Conservation (phyloP, 352 stramenopile species). For the Globisporangium spiculum region DNA sequence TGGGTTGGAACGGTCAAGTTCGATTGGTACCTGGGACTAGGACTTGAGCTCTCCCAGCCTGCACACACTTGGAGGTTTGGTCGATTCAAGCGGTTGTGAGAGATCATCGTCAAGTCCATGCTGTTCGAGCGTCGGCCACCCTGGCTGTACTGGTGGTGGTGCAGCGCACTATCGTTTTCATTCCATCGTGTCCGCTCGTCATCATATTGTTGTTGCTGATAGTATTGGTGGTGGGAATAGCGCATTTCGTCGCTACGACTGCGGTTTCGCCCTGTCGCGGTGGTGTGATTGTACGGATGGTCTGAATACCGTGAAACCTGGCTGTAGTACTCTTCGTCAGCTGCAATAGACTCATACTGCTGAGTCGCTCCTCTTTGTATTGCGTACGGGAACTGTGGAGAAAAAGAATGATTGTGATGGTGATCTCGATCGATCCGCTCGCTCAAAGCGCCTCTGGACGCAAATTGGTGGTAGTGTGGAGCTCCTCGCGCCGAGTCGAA, state of each 20-base stretch:
- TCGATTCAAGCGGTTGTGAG: neutral
- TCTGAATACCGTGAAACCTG: neutral
- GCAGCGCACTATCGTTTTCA: neutral
- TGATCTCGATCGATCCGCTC: conserved; percentile 37
- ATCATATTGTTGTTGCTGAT: neutral
- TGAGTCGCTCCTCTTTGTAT: neutral
- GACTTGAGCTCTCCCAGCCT: conserved; percentile 3
- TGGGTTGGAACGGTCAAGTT: neutral
- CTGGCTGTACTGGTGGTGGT: neutral
- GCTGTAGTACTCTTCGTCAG: neutral
- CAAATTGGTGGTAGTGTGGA: neutral
- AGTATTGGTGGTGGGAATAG: neutral
- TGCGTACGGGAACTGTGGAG: neutral
- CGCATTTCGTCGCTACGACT: conserved; percentile 17
- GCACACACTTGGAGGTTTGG: neutral
- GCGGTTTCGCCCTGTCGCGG: neutral
- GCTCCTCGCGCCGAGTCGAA: conserved; percentile 39
- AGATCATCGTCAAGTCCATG: conserved; percentile 2
- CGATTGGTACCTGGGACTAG: neutral
- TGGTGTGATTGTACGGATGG: neutral
- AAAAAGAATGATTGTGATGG: neutral
- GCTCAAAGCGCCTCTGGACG: conserved; percentile 25
- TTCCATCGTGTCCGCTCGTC: conserved; percentile 1
- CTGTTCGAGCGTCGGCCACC: conserved; percentile 1
- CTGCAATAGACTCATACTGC: neutral